Conservation (phyloP, 352 stramenopile species). For the Phytopythium litorale region DNA sequence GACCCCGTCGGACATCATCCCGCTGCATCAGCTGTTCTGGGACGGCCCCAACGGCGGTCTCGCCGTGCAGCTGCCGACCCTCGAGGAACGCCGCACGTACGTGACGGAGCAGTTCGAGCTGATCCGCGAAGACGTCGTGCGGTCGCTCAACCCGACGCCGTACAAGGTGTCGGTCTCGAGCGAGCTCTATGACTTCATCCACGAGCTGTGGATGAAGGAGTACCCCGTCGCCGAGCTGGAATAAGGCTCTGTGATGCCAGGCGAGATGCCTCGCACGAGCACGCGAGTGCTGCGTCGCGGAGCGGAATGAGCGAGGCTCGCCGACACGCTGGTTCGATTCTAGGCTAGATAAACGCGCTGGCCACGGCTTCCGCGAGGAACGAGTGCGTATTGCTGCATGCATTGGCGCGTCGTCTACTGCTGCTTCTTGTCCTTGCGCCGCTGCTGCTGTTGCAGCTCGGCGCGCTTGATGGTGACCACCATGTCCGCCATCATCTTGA, state of each 20-base stretch:
- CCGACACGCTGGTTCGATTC: background rate
- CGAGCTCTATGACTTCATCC: slow-evolving; percentile 92
- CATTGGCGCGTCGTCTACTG: slow-evolving; percentile 11
- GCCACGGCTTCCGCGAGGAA: background rate
- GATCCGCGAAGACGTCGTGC: slow-evolving; percentile 93
- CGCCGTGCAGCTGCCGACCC: slow-evolving; percentile 51
- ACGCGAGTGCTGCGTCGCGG: background rate
- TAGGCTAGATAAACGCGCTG: background rate
- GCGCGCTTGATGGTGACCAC: slow-evolving; percentile 74
- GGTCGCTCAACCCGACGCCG: slow-evolving; percentile 94
- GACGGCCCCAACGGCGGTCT: slow-evolving; percentile 80
- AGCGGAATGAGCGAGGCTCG: background rate
- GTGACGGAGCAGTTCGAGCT: slow-evolving; percentile 91
- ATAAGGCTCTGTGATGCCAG: slow-evolving; percentile 21
- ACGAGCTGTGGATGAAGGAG: slow-evolving; percentile 95
- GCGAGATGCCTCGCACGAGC: background rate
- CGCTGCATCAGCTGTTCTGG: slow-evolving; percentile 91
- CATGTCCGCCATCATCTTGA: slow-evolving; percentile 80
- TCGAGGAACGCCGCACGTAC: slow-evolving; percentile 81
- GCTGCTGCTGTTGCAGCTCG: slow-evolving; percentile 56
- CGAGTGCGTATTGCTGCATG: slow-evolving; percentile 2
- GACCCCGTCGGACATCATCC: slow-evolving; percentile 87
- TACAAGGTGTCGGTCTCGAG: slow-evolving; percentile 93
- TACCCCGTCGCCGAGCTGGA: slow-evolving; percentile 83
- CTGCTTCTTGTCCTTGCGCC: slow-evolving; percentile 46